Evolutionary conservation across 345 rosid species (phyloP), one percentile per base, ranked within the genome.

Genomic region (Bruguiera parviflora): DNA sequence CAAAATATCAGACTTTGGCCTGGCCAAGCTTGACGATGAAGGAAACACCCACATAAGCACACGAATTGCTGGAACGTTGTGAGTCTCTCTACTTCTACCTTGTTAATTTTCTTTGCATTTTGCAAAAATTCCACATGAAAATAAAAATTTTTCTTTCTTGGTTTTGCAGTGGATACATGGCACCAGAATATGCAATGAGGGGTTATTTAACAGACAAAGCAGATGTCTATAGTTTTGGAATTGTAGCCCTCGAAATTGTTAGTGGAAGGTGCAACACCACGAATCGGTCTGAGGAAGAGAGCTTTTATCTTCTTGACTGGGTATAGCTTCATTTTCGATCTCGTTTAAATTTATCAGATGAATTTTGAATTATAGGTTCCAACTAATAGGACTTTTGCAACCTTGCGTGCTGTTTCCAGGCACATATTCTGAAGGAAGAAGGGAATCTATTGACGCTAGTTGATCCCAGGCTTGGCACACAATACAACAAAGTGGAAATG

Each of bases 401-500:
- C 49, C 3, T 13, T 11, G 49, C 13, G 49, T 43, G 49, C 49
- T 43, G 49, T 3, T 67, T 39, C n/a, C 64, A 87, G 87, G 89
- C 75, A 31, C 80, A 32, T 7, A 43, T 59, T 62, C 52, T 85
- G 35, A 83, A 83, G 72, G 83, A 78, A 59, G 61, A 80, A 65
- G 86, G 80, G 65, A 77, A 66, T 0, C 68, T 83, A 4, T 1
- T 65, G 66, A 84, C 77, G 29, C 64, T 85, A 28, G 80, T 87
- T 2, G 89, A 85, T 76, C 73, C 74, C 27, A 83, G 82, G 52
- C 62, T 83, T 19, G 86, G 80, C 5, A 69, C 75, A 7, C 67
- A 83, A 57, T 80, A 68, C 75, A 76, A 87, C 80, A 73, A 70
- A 68, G 72, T 69, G 69, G 80, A 87, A 67, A 83, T 81, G 37